Evolutionary conservation across 1,284 basidiomycete species (phyloP).

Genomic region (Pyrrhoderma lamaoense): DNA sequence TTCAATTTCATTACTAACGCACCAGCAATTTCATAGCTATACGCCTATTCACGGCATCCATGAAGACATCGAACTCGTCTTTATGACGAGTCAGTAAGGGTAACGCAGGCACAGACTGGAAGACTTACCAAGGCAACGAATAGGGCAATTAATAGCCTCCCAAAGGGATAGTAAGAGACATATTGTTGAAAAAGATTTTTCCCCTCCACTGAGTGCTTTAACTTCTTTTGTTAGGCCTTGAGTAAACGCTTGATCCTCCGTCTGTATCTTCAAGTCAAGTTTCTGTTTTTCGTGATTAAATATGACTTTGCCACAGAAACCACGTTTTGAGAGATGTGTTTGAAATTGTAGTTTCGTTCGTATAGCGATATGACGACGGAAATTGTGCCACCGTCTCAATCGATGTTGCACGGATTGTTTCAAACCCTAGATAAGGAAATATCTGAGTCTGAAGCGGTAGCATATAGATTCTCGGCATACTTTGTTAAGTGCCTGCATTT

Average conservation of each 20-base stretch:
- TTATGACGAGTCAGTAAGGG: not conserved
- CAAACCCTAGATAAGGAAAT: conserved; percentile 39
- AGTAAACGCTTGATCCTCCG: conserved; percentile 65
- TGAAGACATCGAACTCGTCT: conserved; percentile 92
- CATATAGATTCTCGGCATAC: conserved; percentile 29
- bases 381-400: conserved; percentile 74
- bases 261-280: conserved; percentile 72
- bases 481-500: conserved; percentile 57
- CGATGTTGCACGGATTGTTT: conserved; percentile 60
- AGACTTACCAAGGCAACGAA: conserved; percentile 82
- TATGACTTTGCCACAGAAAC: conserved; percentile 76
- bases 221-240: conserved; percentile 69
- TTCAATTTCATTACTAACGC: conserved; percentile 13
- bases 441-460: conserved; percentile 7
- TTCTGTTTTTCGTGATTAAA: conserved; percentile 74
- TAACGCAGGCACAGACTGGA: not conserved
- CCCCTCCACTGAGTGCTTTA: conserved; percentile 82
- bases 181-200: conserved; percentile 96
- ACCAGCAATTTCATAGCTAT: conserved; percentile 93
- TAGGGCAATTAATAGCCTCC: conserved; percentile 91
- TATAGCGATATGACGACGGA: conserved; percentile 79
- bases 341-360: conserved; percentile 82
- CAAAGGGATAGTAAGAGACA: conserved; percentile 89
- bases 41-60: conserved; percentile 89
- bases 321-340: conserved; percentile 76